Evolutionary conservation across 2,329 filamentous ascomycete genomes (phyloP).

Genomic region (Aspergillus fructus): DNA sequence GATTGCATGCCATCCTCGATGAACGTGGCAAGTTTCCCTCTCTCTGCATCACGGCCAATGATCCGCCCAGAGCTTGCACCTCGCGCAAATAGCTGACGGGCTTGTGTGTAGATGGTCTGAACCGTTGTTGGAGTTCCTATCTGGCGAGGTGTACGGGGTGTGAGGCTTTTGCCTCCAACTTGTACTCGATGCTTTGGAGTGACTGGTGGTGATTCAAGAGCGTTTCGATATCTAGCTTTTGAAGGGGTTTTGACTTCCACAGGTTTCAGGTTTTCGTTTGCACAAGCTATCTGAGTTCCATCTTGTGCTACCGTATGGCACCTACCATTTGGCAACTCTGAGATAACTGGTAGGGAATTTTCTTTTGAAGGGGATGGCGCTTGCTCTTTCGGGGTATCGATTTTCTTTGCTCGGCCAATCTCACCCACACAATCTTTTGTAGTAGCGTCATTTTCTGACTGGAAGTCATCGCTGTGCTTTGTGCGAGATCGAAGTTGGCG

Average conservation of each 20-base stretch:
- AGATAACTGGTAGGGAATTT: constrained; percentile 44
- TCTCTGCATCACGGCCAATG: constrained; percentile 72
- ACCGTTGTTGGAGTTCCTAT: constrained; percentile 63
- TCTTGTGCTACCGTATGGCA: background rate
- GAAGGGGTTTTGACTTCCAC: constrained; percentile 48
- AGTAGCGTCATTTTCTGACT: constrained; percentile 29
- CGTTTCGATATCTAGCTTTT: constrained; percentile 70
- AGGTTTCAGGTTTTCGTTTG: constrained; percentile 47
- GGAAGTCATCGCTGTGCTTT: constrained; percentile 24
- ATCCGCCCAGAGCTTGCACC: constrained; percentile 72
- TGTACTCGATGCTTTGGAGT: constrained; percentile 85
- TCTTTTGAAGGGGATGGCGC: constrained; percentile 48
- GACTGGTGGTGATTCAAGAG: constrained; percentile 65
- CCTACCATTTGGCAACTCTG: constrained; percentile 40
- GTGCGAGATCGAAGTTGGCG: constrained; percentile 39
- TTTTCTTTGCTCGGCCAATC: constrained; percentile 49
- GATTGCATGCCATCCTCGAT: constrained; percentile 63
- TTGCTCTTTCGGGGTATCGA: constrained; percentile 41
- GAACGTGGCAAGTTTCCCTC: constrained; percentile 66
- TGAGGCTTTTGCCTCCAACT: constrained; percentile 71
- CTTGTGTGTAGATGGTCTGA: constrained; percentile 80
- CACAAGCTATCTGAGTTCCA: constrained; percentile 6
- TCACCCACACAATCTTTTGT: constrained; percentile 25
- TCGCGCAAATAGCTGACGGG: constrained; percentile 81
- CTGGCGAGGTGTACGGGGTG: constrained; percentile 75